Conservation (phyloP, 139 green algal genomes). For the Ettlia oleoabundans region DNA sequence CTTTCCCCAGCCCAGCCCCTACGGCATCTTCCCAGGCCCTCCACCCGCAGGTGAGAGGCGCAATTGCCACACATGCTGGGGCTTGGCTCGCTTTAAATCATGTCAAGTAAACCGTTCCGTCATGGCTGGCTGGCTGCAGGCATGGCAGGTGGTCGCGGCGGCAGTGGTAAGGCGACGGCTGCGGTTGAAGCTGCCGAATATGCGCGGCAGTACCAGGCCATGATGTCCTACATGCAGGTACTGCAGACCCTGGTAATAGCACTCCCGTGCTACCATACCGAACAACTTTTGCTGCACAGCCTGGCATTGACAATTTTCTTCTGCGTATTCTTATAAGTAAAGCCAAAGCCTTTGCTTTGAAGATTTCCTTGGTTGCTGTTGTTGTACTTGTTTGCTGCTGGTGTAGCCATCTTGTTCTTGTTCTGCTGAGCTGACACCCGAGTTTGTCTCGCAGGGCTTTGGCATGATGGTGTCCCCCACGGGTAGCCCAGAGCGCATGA, state of each 20-base stretch:
- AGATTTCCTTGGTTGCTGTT: not conserved
- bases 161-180: not conserved
- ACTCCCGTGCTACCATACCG: too few relatives aligned
- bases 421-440: too few relatives aligned
- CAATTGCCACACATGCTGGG: too few relatives aligned
- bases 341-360: not conserved
- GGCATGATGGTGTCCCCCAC: slow-evolving; percentile 32
- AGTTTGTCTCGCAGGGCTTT: slow-evolving; percentile 26
- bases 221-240: slow-evolving; percentile 35
- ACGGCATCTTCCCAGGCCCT: too few relatives aligned
- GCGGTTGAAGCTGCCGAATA: not conserved
- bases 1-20: not conserved
- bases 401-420: too few relatives aligned
- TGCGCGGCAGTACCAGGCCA: slow-evolving; percentile 28
- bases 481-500: not conserved
- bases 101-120: too few relatives aligned
- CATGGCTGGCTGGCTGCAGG: not conserved
- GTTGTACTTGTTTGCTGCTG: too few relatives aligned
- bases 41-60: not conserved
- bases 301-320: too few relatives aligned
- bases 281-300: too few relatives aligned
- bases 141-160: not conserved
- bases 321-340: too few relatives aligned
- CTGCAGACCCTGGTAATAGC: too few relatives aligned
- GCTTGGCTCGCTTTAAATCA: too few relatives aligned